Evolutionary conservation across 2,329 filamentous ascomycete species (phyloP), one percentile per base, ranked within the genome.

Genomic region (Gnomoniopsis sp.): DNA sequence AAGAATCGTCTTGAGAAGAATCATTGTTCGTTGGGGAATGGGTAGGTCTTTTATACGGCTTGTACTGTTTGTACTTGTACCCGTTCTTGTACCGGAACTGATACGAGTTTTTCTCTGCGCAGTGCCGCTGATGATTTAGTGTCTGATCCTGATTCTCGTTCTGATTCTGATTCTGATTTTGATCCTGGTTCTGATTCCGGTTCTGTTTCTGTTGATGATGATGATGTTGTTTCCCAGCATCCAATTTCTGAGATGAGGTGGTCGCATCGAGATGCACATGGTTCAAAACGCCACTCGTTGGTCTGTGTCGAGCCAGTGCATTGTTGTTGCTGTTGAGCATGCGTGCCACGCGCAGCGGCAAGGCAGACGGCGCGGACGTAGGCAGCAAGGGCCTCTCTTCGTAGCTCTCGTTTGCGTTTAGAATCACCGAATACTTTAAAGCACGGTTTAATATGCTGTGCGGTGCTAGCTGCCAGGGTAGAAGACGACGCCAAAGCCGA

Each of bases 251-350:
- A 38, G 51, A 55, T 26, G 30, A 60, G n/a, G 30, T 38, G 60
- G 67, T 63, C 59, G 72, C 71, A 67, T 77, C 72, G 68, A 77
- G 64, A 71, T 77, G 74, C 58, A 74, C 61, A 59, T 64, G 68
- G 55, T 81, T 77, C 78, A 80, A 80, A 80, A 71, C 71, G 70
- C 72, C 72, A 76, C 75, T 76, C 72, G 73, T 75, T 70, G 68
- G 72, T 70, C 64, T 72, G 68, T 61, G 66, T 58, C 68, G 68
- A 63, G 71, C 69, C 71, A 58, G 67, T 62, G 68, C 66, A 60
- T 64, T 66, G 67, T 68, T 69, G 66, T 17, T 52, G 43, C 55
- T 65, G 66, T 50, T 50, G 38, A 15, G 51, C 51, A 17, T 53
- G 38, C 38, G 23, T 23, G 38, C 51, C 51, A 65, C 64, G 62